Evolutionary conservation across 2,329 filamentous ascomycete genomes (phyloP).

Genomic region (Massarina eburnea): DNA sequence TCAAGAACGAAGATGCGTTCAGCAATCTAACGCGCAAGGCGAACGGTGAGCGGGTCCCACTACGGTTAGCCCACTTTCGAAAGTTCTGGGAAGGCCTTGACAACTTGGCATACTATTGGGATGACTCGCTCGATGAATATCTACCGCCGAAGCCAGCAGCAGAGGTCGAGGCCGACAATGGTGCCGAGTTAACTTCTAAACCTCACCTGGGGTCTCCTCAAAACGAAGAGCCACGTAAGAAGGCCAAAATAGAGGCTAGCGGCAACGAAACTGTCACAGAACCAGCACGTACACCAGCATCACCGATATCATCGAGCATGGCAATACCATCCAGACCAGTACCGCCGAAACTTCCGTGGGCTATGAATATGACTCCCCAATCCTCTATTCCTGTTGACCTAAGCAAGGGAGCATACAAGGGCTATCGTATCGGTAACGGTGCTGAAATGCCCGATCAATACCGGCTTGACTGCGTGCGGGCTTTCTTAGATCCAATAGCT

Average conservation of each 20-base stretch:
- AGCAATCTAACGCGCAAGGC: constrained; percentile 56
- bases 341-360: constrained; percentile 31
- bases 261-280: constrained; percentile 13
- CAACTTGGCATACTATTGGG: constrained; percentile 64
- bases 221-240: constrained; percentile 40
- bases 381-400: constrained; percentile 24
- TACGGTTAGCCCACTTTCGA: constrained; percentile 58
- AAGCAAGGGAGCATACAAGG: constrained; percentile 53
- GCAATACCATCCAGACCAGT: constrained; percentile 29
- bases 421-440: constrained; percentile 60
- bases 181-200: constrained; percentile 10
- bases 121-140: constrained; percentile 60
- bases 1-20: constrained; percentile 61
- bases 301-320: constrained; percentile 22
- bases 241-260: constrained; percentile 37
- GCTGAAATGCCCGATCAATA: constrained; percentile 61
- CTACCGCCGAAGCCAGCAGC: constrained; percentile 34
- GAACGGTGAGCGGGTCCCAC: constrained; percentile 47
- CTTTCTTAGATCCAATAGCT: constrained; percentile 59
- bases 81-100: constrained; percentile 64
- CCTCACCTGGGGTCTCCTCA: constrained; percentile 11
- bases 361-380: constrained; percentile 16
- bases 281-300: constrained; percentile 7
- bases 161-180: constrained; percentile 3
- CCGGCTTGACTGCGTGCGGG: constrained; percentile 57